Percentiles rank a stretch among this genome's conserved stretches.
phyloP scores from a whole-genome alignment of 768 basidiomycete genomes.

The Pleurotus djamor region DNA sequence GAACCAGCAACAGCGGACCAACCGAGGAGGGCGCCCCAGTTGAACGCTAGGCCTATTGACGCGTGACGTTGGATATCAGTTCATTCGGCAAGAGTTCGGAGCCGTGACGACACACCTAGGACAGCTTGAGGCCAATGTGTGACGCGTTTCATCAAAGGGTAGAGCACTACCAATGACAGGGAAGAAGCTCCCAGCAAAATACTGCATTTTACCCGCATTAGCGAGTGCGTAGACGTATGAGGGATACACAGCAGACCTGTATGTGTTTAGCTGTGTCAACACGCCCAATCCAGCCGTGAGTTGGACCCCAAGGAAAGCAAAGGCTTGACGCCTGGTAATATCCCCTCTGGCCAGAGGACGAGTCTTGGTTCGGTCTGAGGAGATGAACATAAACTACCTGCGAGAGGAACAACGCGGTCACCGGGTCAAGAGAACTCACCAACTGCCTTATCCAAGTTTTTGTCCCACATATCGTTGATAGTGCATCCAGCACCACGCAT shows the following conservation, averaged over 20 bases:
- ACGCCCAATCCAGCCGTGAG: slow-evolving; percentile 81
- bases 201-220: slow-evolving; percentile 33
- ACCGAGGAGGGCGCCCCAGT: slow-evolving; percentile 95
- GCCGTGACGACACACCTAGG: slow-evolving; percentile 60
- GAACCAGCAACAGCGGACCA: slow-evolving; percentile 91
- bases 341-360: slow-evolving; percentile 87
- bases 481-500: slow-evolving; percentile 99
- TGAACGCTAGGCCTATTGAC: slow-evolving; percentile 81
- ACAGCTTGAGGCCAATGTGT: slow-evolving; percentile 98
- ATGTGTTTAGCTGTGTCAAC: slow-evolving; percentile 89
- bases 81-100: neutral
- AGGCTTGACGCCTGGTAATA: slow-evolving; percentile 70
- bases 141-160: slow-evolving; percentile 96
- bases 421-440: slow-evolving; percentile 44
- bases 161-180: slow-evolving; percentile 80
- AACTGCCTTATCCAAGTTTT: slow-evolving; percentile 86
- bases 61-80: neutral
- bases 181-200: slow-evolving; percentile 92
- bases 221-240: neutral
- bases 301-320: slow-evolving; percentile 81
- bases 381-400: slow-evolving; percentile 1
- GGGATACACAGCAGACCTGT: slow-evolving; percentile 62
- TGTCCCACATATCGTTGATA: slow-evolving; percentile 99
- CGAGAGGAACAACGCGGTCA: neutral
- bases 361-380: slow-evolving; percentile 77